phyloP scores from a whole-genome alignment of 2,329 filamentous ascomycete genomes.

The Calycina marina region DNA sequence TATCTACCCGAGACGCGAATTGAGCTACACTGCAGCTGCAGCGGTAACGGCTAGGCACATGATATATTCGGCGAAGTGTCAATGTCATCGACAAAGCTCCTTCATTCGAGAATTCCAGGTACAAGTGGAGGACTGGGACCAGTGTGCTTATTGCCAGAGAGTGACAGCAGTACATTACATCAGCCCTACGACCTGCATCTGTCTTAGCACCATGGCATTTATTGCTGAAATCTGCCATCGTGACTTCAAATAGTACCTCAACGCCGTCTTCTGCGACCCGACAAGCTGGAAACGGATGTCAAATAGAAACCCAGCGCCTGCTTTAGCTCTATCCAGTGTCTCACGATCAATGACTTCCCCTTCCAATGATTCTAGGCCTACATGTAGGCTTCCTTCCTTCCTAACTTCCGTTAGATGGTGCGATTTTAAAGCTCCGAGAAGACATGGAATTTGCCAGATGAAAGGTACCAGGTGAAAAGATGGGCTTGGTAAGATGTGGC shows the following conservation, averaged over 20 bases:
- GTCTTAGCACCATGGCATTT: neutral
- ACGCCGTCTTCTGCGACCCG: neutral
- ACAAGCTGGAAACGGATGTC: neutral
- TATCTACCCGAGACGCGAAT: neutral
- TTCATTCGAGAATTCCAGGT: neutral
- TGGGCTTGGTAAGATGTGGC: neutral
- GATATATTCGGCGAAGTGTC: neutral
- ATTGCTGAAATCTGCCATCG: neutral
- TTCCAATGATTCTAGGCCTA: neutral
- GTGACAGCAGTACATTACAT: neutral
- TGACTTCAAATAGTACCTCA: neutral
- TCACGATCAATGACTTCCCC: neutral
- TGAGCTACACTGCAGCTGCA: slow-evolving; percentile 1
- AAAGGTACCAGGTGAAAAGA: neutral
- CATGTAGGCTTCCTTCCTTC: neutral
- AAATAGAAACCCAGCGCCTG: neutral
- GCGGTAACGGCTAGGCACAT: neutral
- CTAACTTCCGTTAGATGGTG: neutral
- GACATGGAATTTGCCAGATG: neutral
- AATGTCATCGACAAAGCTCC: neutral
- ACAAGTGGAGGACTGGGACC: neutral
- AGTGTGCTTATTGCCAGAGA: neutral
- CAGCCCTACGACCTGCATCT: neutral
- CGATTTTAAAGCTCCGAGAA: neutral
- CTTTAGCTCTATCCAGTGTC: neutral